A percentile compares a stretch with the other conserved stretches of the same genome.
Conservation (phyloP, 23 red algal genomes). For the Rhodosorus marinus region DNA sequence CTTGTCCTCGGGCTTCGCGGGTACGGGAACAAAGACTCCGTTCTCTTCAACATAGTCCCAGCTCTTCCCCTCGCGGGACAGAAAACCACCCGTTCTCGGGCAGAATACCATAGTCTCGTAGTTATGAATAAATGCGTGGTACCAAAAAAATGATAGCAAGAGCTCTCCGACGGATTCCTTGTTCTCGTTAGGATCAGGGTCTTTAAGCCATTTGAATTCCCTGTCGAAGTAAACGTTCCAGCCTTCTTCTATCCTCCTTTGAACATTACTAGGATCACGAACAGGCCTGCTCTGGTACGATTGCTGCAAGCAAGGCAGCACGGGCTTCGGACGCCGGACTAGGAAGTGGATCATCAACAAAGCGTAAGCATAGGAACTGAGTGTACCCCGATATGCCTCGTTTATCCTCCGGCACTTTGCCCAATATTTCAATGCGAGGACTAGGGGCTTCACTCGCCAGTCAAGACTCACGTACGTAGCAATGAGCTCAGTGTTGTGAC, state of each 20-base stretch:
- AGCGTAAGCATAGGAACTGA: constrained; percentile 90
- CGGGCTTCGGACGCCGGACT: constrained; percentile 23
- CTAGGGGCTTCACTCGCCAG: constrained; percentile 55
- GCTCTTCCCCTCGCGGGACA: constrained; percentile 1
- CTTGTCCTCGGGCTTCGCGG: neutral
- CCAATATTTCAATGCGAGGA: constrained; percentile 81
- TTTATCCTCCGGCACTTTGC: constrained; percentile 74
- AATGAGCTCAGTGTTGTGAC: constrained; percentile 65
- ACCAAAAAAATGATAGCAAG: constrained; percentile 70
- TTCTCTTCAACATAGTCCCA: constrained; percentile 5
- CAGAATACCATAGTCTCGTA: constrained; percentile 43
- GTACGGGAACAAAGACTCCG: neutral
- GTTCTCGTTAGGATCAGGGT: constrained; percentile 1
- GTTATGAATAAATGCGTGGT: constrained; percentile 53
- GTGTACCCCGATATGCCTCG: constrained; percentile 81
- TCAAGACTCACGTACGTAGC: constrained; percentile 66
- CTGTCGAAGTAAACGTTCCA: constrained; percentile 81
- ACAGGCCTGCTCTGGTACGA: neutral
- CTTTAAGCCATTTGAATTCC: neutral
- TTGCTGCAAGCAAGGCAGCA: constrained; percentile 73
- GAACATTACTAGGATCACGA: neutral
- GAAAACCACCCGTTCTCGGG: constrained; percentile 19
- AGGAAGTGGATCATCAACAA: constrained; percentile 77
- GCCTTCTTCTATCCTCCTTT: constrained; percentile 9
- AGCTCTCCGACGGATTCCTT: constrained; percentile 30